Conservation (phyloP, 768 basidiomycete genomes). For the Lepiota venenata region DNA sequence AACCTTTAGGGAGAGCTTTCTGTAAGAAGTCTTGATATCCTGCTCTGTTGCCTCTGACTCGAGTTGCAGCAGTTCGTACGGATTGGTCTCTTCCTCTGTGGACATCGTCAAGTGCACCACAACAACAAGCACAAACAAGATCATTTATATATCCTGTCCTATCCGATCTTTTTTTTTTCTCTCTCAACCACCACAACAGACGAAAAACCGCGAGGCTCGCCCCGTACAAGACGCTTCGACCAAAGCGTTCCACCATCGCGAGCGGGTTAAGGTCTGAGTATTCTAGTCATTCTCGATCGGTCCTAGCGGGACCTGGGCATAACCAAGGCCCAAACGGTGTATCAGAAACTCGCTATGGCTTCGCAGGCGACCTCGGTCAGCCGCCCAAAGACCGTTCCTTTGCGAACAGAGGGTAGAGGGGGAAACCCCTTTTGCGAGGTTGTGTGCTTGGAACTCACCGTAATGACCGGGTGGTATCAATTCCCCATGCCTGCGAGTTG, state of each 20-base stretch:
- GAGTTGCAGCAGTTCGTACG: constrained; percentile 70
- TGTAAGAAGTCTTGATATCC: constrained; percentile 78
- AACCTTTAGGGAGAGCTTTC: constrained; percentile 77
- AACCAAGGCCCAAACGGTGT: constrained; percentile 51
- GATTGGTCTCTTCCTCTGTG: constrained; percentile 57
- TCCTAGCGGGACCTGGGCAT: constrained; percentile 59
- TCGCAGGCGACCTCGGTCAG: constrained; percentile 3
- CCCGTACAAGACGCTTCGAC: constrained; percentile 33
- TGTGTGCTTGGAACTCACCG: constrained; percentile 53
- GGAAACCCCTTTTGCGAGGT: constrained; percentile 13
- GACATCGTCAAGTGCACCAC: neutral
- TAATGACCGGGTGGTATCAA: constrained; percentile 45
- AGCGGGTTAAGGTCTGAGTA: constrained; percentile 86
- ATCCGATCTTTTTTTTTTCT: constrained; percentile 3
- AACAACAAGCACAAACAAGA: constrained; percentile 2
- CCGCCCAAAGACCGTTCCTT: constrained; percentile 38
- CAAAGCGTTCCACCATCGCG: constrained; percentile 35
- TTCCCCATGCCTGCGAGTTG: constrained; percentile 5
- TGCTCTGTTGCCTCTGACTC: constrained; percentile 65
- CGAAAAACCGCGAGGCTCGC: constrained; percentile 71
- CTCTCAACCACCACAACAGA: constrained; percentile 24
- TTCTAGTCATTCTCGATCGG: constrained; percentile 60
- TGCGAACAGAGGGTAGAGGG: constrained; percentile 30
- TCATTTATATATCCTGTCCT: neutral
- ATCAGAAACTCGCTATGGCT: constrained; percentile 55